These are phyloP conservation scores for Trichosporon ovoides DNA, from an alignment of 1,284 basidiomycete genomes.

Conservation along the genomic window DNA sequence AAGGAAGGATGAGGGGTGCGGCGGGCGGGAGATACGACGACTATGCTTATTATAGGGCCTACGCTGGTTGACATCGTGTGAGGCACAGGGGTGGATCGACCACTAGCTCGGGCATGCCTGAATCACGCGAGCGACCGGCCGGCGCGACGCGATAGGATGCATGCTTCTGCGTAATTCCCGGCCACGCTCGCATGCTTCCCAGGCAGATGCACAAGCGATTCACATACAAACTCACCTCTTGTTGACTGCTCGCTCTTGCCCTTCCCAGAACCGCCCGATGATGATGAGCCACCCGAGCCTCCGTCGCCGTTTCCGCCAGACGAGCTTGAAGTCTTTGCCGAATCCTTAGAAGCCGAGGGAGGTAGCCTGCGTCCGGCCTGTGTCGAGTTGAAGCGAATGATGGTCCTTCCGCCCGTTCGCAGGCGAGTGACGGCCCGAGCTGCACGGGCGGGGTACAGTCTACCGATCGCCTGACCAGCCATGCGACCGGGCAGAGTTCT, in stretches of 20 bases:
- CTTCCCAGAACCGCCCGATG: not conserved
- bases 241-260: not conserved
- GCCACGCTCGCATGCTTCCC: not conserved
- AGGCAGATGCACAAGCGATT: not conserved
- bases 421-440: not conserved
- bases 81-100: slow-evolving; percentile 6
- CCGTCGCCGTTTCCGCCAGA: not conserved
- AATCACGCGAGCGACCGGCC: not conserved
- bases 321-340: not conserved
- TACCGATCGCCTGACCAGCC: not conserved
- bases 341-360: not conserved
- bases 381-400: slow-evolving; percentile 3
- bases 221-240: slow-evolving; percentile 1
- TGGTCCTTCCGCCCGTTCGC: not conserved
- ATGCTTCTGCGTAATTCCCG: slow-evolving; percentile 4
- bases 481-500: slow-evolving; percentile 3
- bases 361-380: slow-evolving; percentile 3
- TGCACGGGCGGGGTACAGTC: slow-evolving; percentile 2
- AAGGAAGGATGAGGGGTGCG: not conserved
- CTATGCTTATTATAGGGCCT: slow-evolving; percentile 3
- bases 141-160: slow-evolving; percentile 2
- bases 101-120: slow-evolving; percentile 4
- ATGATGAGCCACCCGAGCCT: not conserved
- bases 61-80: not conserved
- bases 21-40: not conserved